Conservation (phyloP, 495 filamentous ascomycete genomes). For the Staphylotrichum longicolle region DNA sequence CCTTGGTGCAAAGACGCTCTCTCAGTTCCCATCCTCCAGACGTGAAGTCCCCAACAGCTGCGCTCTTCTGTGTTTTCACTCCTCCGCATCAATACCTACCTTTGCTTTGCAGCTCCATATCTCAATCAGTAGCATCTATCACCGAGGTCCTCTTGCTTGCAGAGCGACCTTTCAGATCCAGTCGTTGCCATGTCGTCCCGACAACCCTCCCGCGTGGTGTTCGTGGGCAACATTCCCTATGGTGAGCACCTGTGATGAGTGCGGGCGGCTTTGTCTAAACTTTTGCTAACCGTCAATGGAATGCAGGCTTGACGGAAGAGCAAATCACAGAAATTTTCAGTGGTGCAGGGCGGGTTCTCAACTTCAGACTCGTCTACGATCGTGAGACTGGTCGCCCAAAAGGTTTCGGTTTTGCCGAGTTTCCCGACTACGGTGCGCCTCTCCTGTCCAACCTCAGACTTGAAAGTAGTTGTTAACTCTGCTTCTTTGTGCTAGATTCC, state of each 20-base stretch:
- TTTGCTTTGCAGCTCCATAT: neutral
- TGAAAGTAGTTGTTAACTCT: neutral
- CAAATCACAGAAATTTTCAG: constrained; percentile 90
- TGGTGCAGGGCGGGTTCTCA: constrained; percentile 81
- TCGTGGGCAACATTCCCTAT: constrained; percentile 83
- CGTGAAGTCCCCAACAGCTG: neutral
- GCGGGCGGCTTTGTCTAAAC: neutral
- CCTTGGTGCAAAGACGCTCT: neutral
- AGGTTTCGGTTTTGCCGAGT: constrained; percentile 95
- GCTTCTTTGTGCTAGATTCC: constrained; percentile 54
- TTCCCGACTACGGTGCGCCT: constrained; percentile 63
- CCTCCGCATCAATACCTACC: no score
- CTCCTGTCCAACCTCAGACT: neutral
- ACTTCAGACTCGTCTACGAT: constrained; percentile 93
- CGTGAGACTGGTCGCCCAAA: constrained; percentile 92
- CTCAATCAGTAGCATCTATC: neutral
- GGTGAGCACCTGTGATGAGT: constrained; percentile 35
- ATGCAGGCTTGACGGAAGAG: constrained; percentile 82
- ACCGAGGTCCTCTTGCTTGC: neutral
- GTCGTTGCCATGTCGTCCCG: constrained; percentile 49
- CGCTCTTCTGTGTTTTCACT: neutral
- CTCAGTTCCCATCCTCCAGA: constrained; percentile 1
- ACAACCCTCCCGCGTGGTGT: constrained; percentile 60
- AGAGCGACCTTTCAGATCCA: neutral
- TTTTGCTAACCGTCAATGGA: neutral